Percentiles rank a stretch among this genome's conserved stretches.
These are phyloP conservation scores for Bryopsis sp. DNA, from an alignment of 139 green algal genomes.

Conservation along the genomic window DNA sequence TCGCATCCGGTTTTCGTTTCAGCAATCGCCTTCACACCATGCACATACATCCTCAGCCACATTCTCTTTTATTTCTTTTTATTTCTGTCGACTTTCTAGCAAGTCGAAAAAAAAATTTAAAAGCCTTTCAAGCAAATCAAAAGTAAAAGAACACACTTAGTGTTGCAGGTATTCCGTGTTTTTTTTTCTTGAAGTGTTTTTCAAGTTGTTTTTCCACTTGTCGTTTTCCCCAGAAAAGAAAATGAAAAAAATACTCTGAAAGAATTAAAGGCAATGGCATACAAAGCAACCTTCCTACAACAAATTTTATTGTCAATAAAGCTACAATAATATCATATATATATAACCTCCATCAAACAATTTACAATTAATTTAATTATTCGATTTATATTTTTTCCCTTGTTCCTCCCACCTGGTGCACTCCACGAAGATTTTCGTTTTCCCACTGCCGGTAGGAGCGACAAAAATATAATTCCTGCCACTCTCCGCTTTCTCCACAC, in stretches of 20 bases:
- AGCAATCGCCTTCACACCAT: neutral
- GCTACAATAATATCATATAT: neutral
- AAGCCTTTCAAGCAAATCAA: no score
- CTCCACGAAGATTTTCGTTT: constrained; percentile 4
- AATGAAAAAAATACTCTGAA: neutral
- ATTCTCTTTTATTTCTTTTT: no score
- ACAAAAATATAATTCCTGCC: neutral
- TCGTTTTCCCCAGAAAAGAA: neutral
- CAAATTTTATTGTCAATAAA: neutral
- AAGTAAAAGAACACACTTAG: neutral
- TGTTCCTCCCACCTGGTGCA: neutral
- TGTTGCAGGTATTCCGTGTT: neutral
- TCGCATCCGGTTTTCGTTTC: neutral
- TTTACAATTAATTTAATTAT: neutral
- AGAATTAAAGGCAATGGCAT: neutral
- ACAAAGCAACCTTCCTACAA: neutral
- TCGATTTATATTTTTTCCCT: neutral
- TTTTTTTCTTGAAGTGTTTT: neutral
- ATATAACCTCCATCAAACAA: neutral
- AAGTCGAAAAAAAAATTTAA: neutral
- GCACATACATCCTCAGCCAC: neutral
- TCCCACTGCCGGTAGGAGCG: neutral
- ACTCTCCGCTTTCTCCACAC: neutral
- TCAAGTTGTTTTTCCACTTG: neutral
- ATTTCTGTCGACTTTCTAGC: no score